Evolutionary conservation across 1,284 basidiomycete genomes (phyloP).

Genomic region (Ceratobasidium sp.): DNA sequence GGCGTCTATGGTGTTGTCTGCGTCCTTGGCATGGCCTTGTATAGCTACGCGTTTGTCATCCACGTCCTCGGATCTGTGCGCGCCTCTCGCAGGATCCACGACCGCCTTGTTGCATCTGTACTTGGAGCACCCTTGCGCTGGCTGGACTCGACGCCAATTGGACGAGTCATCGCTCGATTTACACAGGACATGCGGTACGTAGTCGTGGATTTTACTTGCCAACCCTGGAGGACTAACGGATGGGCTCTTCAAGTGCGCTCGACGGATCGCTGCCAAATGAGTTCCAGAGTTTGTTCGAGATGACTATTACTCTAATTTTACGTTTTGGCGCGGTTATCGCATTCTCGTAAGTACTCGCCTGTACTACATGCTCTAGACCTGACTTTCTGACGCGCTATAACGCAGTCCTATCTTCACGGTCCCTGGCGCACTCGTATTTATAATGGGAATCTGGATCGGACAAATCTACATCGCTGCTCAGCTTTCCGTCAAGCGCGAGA

Average conservation of each 20-base stretch:
- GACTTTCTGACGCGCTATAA: no score
- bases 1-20: conserved; percentile 60
- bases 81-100: conserved; percentile 69
- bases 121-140: conserved; percentile 67
- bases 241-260: neutral
- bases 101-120: conserved; percentile 64
- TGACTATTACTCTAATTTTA: conserved; percentile 53
- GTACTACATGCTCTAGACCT: no score
- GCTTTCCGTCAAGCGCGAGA: conserved; percentile 73
- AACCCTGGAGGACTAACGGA: conserved; percentile 48
- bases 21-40: conserved; percentile 51
- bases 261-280: conserved; percentile 46
- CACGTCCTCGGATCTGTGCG: conserved; percentile 60
- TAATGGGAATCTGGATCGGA: conserved; percentile 61
- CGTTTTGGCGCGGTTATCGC: conserved; percentile 58
- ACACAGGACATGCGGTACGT: conserved; percentile 57
- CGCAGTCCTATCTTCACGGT: conserved; percentile 53
- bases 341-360: conserved; percentile 49
- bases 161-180: conserved; percentile 58
- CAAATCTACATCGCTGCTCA: conserved; percentile 72
- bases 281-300: conserved; percentile 52
- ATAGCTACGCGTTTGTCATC: conserved; percentile 53
- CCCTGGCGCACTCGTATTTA: conserved; percentile 58
- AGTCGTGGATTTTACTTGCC: conserved; percentile 49
- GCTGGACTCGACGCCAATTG: conserved; percentile 57